Percentiles rank a stretch among this genome's conserved stretches.
Conservation (phyloP, 2,329 filamentous ascomycete species). For the Paracorniculantispora psalliotae region DNA sequence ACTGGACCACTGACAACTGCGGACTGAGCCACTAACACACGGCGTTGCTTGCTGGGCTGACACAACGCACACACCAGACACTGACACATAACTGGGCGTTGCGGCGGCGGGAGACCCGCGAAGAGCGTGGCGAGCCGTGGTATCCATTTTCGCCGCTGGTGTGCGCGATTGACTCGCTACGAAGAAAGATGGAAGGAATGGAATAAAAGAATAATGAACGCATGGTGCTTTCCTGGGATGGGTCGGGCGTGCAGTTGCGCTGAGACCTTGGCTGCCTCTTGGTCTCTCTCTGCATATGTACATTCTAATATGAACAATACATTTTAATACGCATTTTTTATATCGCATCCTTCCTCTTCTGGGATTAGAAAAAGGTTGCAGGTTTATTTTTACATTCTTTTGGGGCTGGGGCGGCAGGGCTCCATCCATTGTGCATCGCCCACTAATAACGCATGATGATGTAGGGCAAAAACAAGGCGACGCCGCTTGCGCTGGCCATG, state of each 20-base stretch:
- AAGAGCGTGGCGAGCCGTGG: slow-evolving; percentile 13
- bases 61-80: too few species aligned
- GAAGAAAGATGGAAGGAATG: too few species aligned
- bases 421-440: slow-evolving; percentile 2
- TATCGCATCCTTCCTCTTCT: background rate
- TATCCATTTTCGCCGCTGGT: too few species aligned
- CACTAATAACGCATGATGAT: slow-evolving; percentile 3
- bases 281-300: too few species aligned
- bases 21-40: too few species aligned
- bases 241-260: slow-evolving; percentile 8
- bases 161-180: too few species aligned
- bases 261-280: background rate
- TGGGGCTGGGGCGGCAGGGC: background rate
- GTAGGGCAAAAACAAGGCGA: background rate
- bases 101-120: slow-evolving; percentile 13
- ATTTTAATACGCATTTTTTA: too few species aligned
- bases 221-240: too few species aligned
- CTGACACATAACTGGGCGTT: background rate
- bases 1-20: too few species aligned
- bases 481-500: background rate
- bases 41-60: too few species aligned
- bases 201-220: too few species aligned
- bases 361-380: background rate
- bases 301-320: too few species aligned
- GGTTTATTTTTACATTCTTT: background rate